Base-by-base conservation (phyloP, 805 yeast genomes). In the Starmerella vaccinii region DNA sequence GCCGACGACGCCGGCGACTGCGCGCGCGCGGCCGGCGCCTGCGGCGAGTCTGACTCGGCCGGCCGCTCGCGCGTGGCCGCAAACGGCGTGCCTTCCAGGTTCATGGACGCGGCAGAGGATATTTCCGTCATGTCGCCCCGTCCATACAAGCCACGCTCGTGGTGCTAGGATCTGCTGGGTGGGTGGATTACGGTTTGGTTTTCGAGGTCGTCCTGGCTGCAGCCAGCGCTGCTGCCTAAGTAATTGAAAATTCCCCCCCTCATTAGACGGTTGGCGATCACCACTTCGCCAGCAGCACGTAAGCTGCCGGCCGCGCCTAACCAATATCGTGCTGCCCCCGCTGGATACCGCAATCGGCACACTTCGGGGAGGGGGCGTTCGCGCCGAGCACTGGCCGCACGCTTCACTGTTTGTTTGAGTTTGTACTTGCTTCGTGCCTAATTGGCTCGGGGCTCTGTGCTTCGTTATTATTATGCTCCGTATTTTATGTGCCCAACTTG, bases 221-320 rank as follows among this genome's bases (percentile, higher is more conserved):
- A 26, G 33, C 26, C 45, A 27, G 32, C n/a, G 29, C 43, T 24
- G 45, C 45, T 27, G 45, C 45, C 45, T 41, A 27, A 41, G 45
- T 41, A 41, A 41, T 41, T 41, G 33, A 27, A 41, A 41, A 41
- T 26, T 27, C 45, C 45, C 19, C 45, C 45, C 45, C 45, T 27
- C 45, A 41, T 16, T 18, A 16, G 45, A 16, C 29, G 16, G n/a
- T 41, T 41, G 45, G 45, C 45, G 45, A 41, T 41, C 45, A 34
- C 34, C 45, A 26, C 6, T 16, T 23, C 18, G 16, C 43, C 30
- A n/a, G n/a, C 30, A 39, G 45, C 45, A 41, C 45, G 45, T 41
- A 41, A 41, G 45, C 45, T 26, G 45, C 45, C 16, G 34, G 18
- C 15, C 12, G 43, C 43, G 22, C 43, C n/a, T 12, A 41, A 27